phyloP scores from a whole-genome alignment of 177 flowering plant species.

The Vitis hybrid region DNA sequence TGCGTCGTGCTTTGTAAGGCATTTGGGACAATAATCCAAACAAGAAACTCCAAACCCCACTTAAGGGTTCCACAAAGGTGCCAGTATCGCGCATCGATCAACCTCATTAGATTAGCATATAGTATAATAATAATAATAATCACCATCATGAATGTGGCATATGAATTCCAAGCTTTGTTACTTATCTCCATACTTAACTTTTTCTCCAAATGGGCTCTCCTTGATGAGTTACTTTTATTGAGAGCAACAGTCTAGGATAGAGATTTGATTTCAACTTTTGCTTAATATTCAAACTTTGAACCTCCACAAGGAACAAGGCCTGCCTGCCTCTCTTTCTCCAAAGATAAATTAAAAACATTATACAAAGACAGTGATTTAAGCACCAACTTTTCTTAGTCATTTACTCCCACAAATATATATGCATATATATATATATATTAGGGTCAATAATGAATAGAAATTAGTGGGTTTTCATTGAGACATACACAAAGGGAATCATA shows the following conservation, averaged over 20 bases:
- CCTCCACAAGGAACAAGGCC: background rate
- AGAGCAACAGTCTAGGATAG: conserved; percentile 3
- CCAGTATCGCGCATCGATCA: background rate
- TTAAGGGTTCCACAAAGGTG: background rate
- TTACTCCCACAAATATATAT: too few relatives aligned
- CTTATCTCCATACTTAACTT: background rate
- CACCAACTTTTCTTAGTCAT: background rate
- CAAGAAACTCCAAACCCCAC: conserved; percentile 6
- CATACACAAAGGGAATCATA: background rate
- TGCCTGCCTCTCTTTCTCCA: background rate
- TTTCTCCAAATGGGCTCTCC: background rate
- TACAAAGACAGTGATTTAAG: background rate
- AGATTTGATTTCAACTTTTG: conserved; percentile 4
- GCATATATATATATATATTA: too few relatives aligned
- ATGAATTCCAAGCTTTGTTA: background rate
- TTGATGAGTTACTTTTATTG: background rate
- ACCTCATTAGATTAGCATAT: background rate
- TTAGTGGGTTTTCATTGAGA: background rate
- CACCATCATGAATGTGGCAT: background rate
- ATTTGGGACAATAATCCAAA: conserved; percentile 3
- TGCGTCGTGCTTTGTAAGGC: background rate
- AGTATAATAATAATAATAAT: background rate
- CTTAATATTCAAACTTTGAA: conserved; percentile 1
- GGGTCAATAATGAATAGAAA: background rate
- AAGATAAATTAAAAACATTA: background rate